Conservation (phyloP, 257 asterid species). For the Anisodus tanguticus region DNA sequence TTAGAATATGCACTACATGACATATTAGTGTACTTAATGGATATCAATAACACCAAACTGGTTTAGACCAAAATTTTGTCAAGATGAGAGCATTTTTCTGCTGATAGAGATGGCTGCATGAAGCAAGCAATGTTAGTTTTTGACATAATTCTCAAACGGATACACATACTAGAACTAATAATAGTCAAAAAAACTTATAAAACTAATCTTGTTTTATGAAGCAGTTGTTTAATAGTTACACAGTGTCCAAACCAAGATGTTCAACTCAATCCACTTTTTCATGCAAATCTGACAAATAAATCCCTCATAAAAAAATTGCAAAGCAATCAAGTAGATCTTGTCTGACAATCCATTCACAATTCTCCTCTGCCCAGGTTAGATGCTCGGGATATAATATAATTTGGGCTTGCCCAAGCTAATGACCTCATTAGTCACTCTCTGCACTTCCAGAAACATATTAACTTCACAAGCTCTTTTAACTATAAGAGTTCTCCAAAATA, state of each 20-base stretch:
- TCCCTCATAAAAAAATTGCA: slow-evolving; percentile 15
- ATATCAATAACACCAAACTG: background rate
- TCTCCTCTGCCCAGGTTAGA: background rate
- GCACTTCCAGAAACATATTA: background rate
- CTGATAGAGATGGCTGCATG: background rate
- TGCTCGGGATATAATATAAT: background rate
- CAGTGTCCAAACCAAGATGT: background rate
- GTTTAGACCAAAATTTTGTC: background rate
- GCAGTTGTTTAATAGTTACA: slow-evolving; percentile 11
- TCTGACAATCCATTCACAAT: background rate
- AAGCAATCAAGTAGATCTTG: background rate
- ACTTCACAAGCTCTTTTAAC: slow-evolving; percentile 11
- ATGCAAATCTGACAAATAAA: background rate
- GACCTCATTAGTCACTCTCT: background rate
- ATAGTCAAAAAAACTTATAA: background rate
- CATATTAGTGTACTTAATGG: background rate
- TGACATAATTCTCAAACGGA: background rate
- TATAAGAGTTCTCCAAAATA: background rate
- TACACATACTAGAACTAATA: background rate
- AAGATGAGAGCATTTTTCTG: background rate
- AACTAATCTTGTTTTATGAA: background rate
- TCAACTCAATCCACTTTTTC: background rate
- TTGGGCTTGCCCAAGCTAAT: background rate
- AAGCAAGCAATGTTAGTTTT: background rate
- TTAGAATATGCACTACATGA: slow-evolving; percentile 13